Conservation (phyloP, 495 filamentous ascomycete species). For the Neurospora intermedia region DNA sequence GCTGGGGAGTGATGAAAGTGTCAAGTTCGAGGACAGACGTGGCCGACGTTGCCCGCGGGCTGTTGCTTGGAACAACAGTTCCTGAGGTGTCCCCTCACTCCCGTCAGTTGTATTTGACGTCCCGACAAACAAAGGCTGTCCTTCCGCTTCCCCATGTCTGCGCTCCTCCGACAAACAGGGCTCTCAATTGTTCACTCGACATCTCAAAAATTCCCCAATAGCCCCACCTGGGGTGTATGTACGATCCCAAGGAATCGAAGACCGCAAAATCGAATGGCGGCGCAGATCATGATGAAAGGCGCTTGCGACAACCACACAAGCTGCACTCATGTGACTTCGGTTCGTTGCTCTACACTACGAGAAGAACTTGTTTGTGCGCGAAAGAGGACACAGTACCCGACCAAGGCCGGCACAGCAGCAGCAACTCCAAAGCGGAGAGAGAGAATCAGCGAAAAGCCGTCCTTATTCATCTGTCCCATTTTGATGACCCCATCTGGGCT, state of each 20-base stretch:
- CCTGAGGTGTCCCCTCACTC: not conserved
- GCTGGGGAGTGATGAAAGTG: not conserved
- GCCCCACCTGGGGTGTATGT: not conserved
- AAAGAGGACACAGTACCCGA: not conserved
- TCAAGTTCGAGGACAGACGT: not conserved
- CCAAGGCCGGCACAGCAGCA: not conserved
- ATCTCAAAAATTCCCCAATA: not conserved
- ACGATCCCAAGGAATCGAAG: not conserved
- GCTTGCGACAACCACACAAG: not conserved
- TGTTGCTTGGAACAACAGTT: not conserved
- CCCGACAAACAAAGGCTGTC: not conserved
- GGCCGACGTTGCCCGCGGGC: not conserved
- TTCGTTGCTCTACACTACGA: not conserved
- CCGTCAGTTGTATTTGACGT: not conserved
- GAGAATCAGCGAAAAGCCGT: not conserved
- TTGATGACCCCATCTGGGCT: too few species aligned
- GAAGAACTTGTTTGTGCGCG: not conserved
- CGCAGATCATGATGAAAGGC: not conserved
- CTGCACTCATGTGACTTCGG: not conserved
- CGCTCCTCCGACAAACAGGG: not conserved
- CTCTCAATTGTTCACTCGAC: not conserved
- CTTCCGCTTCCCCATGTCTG: not conserved
- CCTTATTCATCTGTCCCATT: not conserved
- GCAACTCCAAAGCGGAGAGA: not conserved
- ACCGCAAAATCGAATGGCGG: not conserved